Conservation (phyloP, 352 stramenopile species). For the Globisporangium cystogenes region DNA sequence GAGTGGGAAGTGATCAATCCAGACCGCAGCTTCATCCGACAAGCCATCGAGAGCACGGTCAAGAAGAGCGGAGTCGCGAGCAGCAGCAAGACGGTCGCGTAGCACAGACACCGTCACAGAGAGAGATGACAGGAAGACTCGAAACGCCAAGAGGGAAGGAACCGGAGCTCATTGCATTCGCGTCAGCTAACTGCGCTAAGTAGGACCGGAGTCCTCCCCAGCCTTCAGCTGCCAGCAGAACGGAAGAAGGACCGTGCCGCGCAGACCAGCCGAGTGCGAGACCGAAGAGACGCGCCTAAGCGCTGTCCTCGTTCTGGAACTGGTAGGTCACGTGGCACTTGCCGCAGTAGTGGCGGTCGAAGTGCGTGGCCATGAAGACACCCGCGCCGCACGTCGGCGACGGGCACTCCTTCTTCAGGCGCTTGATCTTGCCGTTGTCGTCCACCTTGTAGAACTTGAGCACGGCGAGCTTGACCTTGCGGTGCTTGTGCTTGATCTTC, state of each 20-base stretch:
- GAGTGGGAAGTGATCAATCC: slow-evolving; percentile 69
- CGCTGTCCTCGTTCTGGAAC: slow-evolving; percentile 76
- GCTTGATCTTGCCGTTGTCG: slow-evolving; percentile 95
- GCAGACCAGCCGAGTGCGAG: slow-evolving; percentile 1
- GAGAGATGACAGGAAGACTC: slow-evolving; percentile 1
- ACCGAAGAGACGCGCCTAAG: slow-evolving; percentile 22
- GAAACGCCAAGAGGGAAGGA: slow-evolving; percentile 14
- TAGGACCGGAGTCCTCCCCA: too few relatives aligned
- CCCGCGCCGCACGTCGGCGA: slow-evolving; percentile 93
- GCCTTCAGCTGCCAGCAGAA: not conserved
- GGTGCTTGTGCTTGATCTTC: slow-evolving; percentile 97
- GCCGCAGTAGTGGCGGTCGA: slow-evolving; percentile 99
- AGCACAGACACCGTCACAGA: too few relatives aligned
- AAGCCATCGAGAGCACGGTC: slow-evolving; percentile 38
- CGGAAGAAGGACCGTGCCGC: not conserved
- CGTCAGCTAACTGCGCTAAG: too few relatives aligned
- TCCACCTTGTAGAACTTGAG: slow-evolving; percentile 98
- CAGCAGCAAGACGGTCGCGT: not conserved
- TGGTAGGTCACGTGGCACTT: slow-evolving; percentile 98
- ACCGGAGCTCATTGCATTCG: slow-evolving; percentile 18
- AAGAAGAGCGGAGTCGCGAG: not conserved
- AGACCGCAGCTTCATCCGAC: slow-evolving; percentile 40
- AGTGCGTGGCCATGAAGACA: slow-evolving; percentile 99
- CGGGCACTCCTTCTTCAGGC: slow-evolving; percentile 97
- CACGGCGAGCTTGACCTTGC: slow-evolving; percentile 96